Base-by-base conservation (phyloP, 768 basidiomycete species). In the Leccinellum luteum region DNA sequence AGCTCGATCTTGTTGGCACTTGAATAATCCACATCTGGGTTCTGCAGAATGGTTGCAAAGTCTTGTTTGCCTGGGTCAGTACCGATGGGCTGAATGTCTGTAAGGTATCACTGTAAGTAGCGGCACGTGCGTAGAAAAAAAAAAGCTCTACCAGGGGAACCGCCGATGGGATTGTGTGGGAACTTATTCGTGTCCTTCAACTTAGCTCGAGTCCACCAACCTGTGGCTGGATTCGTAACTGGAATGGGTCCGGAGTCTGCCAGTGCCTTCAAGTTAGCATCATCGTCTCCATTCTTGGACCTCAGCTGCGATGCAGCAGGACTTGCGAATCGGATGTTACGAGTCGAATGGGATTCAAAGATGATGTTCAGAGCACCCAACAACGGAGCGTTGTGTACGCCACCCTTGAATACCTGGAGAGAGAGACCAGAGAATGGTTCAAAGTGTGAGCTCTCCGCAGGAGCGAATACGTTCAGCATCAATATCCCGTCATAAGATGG, bases 351-450 rank as follows among this genome's bases (percentile, higher is more conserved):
- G n/a, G n/a, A n/a, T n/a, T n/a, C n/a, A n/a, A n/a, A n/a, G n/a
- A n/a, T n/a, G n/a, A n/a, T n/a, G n/a, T n/a, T n/a, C n/a, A n/a
- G 13, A 47, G 59, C 27, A 45, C 59, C 59, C 52, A 60, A 44
- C 8, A 60, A 25, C 25, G 41, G 38, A 12, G 34, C 3, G 12
- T 9, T 21, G 23, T 1, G 3, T 5, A 19, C 9, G 17, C n/a
- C 25, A 28, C 21, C n/a, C 27, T 51, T 47, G 28, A 13, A 34
- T 17, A 38, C 51, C 19, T 49, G 28, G 31, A 60, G 55, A 14
- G 54, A 52, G 10, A 60, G 27, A 12, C 59, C 55, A 14, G 55
- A 52, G 21, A 52, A 60, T 0, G 59, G 55, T n/a, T 12, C 56
- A 47, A 30, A 30, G 30, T 56, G 56, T 15, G 23, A 2, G 10